These are phyloP conservation scores for Lactuca saligna DNA, from an alignment of 129 eudicot genomes.

Conservation along the genomic window DNA sequence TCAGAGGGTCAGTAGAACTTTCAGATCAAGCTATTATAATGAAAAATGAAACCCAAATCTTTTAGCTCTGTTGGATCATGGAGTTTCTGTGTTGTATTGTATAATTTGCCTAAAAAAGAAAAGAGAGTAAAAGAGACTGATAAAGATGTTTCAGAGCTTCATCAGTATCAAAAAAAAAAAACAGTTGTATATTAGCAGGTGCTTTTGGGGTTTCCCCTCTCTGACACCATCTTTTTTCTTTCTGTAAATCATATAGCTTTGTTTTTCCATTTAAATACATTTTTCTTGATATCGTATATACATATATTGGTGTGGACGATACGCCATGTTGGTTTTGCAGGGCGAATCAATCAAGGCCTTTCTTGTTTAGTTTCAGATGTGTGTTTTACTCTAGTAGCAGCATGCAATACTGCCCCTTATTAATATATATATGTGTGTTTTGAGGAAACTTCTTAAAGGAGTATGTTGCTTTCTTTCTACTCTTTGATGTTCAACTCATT, in stretches of 20 bases:
- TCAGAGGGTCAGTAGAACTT: slow-evolving; percentile 49
- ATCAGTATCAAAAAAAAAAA: slow-evolving; percentile 12
- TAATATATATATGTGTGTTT: background rate
- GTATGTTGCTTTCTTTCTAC: background rate
- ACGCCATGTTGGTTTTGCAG: slow-evolving; percentile 6
- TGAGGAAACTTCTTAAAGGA: slow-evolving; percentile 7
- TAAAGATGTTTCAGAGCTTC: slow-evolving; percentile 23
- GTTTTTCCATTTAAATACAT: slow-evolving; percentile 8
- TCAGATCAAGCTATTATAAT: slow-evolving; percentile 13
- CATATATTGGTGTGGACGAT: slow-evolving; percentile 1
- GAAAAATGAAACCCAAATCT: slow-evolving; percentile 23
- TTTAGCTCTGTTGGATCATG: slow-evolving; percentile 11
- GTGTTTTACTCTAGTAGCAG: slow-evolving; percentile 1
- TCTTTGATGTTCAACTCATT: too few species aligned
- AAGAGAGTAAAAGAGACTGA: slow-evolving; percentile 15
- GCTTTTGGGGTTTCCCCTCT: slow-evolving; percentile 28
- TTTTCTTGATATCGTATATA: background rate
- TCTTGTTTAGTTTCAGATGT: slow-evolving; percentile 8
- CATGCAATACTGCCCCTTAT: background rate
- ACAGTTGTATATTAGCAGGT: slow-evolving; percentile 35
- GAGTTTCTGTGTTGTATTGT: slow-evolving; percentile 32
- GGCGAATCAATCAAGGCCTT: slow-evolving; percentile 7
- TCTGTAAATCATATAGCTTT: slow-evolving; percentile 19
- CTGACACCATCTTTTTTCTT: slow-evolving; percentile 7
- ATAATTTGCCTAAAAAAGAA: slow-evolving; percentile 21